phyloP scores from a whole-genome alignment of 352 stramenopile genomes.

The Globisporangium iwayamae region DNA sequence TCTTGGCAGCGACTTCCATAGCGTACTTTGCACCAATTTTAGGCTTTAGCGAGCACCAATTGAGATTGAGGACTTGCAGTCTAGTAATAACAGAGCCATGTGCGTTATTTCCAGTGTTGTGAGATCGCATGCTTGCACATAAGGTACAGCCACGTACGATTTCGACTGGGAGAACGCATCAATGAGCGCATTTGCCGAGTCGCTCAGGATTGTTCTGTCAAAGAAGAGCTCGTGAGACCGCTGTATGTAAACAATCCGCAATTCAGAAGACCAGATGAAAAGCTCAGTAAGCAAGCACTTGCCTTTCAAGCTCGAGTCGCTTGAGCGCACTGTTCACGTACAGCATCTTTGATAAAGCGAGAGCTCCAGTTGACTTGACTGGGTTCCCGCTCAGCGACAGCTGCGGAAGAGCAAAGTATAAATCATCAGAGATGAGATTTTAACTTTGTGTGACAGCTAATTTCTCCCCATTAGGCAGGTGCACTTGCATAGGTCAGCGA shows the following conservation, averaged over 20 bases:
- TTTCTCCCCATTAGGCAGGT: neutral
- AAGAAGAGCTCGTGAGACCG: neutral
- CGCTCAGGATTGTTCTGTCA: constrained; percentile 20
- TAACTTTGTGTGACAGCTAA: neutral
- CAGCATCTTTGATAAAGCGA: constrained; percentile 31
- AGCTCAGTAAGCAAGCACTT: neutral
- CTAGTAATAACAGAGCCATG: constrained; percentile 11
- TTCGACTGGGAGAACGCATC: constrained; percentile 25
- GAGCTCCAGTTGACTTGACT: constrained; percentile 18
- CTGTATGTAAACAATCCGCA: neutral
- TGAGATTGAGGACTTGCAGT: constrained; percentile 28
- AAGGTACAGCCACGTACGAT: constrained; percentile 21
- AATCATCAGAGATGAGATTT: neutral
- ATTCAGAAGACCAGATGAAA: neutral
- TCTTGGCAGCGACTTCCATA: constrained; percentile 2
- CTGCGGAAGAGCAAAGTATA: constrained; percentile 1
- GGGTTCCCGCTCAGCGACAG: constrained; percentile 32
- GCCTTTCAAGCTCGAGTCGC: constrained; percentile 31
- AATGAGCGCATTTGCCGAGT: constrained; percentile 22
- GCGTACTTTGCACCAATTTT: constrained; percentile 19
- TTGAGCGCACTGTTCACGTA: constrained; percentile 26
- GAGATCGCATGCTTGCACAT: neutral
- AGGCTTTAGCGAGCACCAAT: constrained; percentile 29
- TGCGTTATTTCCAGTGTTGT: neutral
- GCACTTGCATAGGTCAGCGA: constrained; percentile 20